These are phyloP conservation scores for Termitomyces sp. DNA, from an alignment of 768 basidiomycete species.

Conservation along the genomic window DNA sequence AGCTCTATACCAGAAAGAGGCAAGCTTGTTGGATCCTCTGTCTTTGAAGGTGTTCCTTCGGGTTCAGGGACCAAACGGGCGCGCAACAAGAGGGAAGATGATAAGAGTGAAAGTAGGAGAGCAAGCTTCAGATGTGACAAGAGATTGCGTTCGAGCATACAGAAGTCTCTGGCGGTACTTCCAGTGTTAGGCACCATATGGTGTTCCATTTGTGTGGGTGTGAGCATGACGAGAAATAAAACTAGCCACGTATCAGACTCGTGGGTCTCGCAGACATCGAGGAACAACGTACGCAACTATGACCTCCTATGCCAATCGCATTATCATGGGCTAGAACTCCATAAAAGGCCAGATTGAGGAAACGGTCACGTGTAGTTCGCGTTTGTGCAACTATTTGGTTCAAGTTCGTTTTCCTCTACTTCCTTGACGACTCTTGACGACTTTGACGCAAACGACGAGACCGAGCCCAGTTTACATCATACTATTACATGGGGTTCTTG, in stretches of 20 bases:
- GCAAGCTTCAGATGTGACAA: conserved; percentile 65
- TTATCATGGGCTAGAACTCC: too few relatives aligned
- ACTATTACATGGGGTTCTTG: conserved; percentile 54
- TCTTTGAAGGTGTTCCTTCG: conserved; percentile 6
- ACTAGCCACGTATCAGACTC: not conserved
- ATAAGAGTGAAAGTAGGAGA: conserved; percentile 56
- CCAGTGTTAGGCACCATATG: conserved; percentile 40
- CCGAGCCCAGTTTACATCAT: conserved; percentile 5
- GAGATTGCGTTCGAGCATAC: conserved; percentile 75
- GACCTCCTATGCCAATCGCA: not conserved
- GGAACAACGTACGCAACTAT: not conserved
- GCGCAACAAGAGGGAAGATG: conserved; percentile 57
- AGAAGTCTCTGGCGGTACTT: conserved; percentile 68
- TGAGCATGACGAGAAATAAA: not conserved
- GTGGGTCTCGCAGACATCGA: not conserved
- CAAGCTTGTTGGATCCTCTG: conserved; percentile 22
- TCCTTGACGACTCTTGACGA: conserved; percentile 10
- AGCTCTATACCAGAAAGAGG: conserved; percentile 52
- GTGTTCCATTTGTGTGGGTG: conserved; percentile 8
- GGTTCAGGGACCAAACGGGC: conserved; percentile 49
- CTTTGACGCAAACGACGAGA: conserved; percentile 11
- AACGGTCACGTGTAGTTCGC: conserved; percentile 26
- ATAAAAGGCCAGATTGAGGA: not conserved
- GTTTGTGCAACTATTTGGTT: conserved; percentile 38
- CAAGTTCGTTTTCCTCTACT: conserved; percentile 25